phyloP scores from a whole-genome alignment of 345 rosid species.

The Stellera chamaejasme region DNA sequence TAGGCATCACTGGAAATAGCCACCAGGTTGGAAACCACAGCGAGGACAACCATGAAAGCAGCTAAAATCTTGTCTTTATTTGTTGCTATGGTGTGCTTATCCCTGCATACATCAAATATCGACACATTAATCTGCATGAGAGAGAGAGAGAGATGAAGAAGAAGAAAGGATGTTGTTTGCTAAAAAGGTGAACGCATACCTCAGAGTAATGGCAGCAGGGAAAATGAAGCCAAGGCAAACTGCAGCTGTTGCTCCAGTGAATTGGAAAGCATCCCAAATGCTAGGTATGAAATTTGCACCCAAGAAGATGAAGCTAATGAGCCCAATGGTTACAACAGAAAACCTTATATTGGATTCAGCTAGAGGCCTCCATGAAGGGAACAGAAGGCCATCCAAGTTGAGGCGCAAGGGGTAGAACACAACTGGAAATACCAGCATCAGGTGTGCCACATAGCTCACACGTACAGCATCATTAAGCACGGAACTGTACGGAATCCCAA shows the following conservation, averaged over 20 bases:
- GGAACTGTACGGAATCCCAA: constrained; percentile 68
- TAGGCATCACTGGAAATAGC: constrained; percentile 81
- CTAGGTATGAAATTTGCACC: constrained; percentile 92
- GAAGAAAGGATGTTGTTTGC: not conserved
- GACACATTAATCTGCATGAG: not conserved
- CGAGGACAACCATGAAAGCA: constrained; percentile 63
- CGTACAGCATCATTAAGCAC: constrained; percentile 74
- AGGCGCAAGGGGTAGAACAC: constrained; percentile 76
- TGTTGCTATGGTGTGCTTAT: constrained; percentile 66
- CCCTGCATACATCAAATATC: constrained; percentile 36
- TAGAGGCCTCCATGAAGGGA: constrained; percentile 59
- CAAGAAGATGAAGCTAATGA: constrained; percentile 49
- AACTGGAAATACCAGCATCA: constrained; percentile 90
- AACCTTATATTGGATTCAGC: constrained; percentile 56
- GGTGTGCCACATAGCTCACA: constrained; percentile 78
- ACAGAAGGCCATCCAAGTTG: constrained; percentile 79
- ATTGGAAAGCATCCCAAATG: constrained; percentile 98
- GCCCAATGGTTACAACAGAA: constrained; percentile 47
- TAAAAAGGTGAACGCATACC: constrained; percentile 31
- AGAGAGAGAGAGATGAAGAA: not conserved
- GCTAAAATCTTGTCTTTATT: constrained; percentile 54
- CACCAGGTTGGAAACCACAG: constrained; percentile 58
- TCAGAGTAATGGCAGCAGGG: constrained; percentile 76
- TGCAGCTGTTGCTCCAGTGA: constrained; percentile 92
- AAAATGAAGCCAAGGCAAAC: constrained; percentile 94